A percentile compares a stretch with the other conserved stretches of the same genome.
phyloP scores from a whole-genome alignment of 2,329 filamentous ascomycete species.

The Fusarium algeriense region DNA sequence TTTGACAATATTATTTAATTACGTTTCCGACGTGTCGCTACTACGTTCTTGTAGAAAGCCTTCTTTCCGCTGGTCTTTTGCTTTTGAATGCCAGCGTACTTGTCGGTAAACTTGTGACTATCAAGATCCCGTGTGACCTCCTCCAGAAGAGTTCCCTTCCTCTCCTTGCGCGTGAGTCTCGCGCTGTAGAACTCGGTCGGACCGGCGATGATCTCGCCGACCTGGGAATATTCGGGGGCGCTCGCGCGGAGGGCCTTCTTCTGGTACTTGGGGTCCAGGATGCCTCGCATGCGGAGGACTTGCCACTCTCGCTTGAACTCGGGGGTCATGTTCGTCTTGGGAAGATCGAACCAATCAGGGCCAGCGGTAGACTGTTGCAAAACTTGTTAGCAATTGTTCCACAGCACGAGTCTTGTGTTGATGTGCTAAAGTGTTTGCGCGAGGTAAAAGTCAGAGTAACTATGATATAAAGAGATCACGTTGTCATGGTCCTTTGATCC shows the following conservation, averaged over 20 bases:
- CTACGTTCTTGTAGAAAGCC: slow-evolving; percentile 85
- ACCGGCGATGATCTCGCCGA: slow-evolving; percentile 89
- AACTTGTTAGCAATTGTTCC: slow-evolving; percentile 36
- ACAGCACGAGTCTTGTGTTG: background rate
- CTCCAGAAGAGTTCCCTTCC: slow-evolving; percentile 87
- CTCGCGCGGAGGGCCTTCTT: slow-evolving; percentile 83
- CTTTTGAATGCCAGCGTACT: slow-evolving; percentile 87
- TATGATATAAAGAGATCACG: slow-evolving; percentile 71
- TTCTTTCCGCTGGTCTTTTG: slow-evolving; percentile 91
- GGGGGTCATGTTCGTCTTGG: slow-evolving; percentile 84
- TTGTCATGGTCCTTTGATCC: slow-evolving; percentile 67
- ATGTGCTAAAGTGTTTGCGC: slow-evolving; percentile 20
- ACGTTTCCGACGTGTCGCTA: slow-evolving; percentile 57
- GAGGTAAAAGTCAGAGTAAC: slow-evolving; percentile 74
- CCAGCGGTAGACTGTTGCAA: slow-evolving; percentile 72
- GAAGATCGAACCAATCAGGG: slow-evolving; percentile 87
- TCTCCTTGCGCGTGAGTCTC: slow-evolving; percentile 86
- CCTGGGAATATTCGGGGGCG: slow-evolving; percentile 83
- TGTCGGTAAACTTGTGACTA: slow-evolving; percentile 82
- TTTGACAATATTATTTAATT: slow-evolving; percentile 33
- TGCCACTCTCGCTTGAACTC: slow-evolving; percentile 91
- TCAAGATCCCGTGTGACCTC: slow-evolving; percentile 72
- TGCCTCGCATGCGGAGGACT: slow-evolving; percentile 86
- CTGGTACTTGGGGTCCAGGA: slow-evolving; percentile 92
- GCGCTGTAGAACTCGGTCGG: slow-evolving; percentile 88